Base-by-base conservation (phyloP, 148 eudicot genomes). In the Vaccinium myrtillus region DNA sequence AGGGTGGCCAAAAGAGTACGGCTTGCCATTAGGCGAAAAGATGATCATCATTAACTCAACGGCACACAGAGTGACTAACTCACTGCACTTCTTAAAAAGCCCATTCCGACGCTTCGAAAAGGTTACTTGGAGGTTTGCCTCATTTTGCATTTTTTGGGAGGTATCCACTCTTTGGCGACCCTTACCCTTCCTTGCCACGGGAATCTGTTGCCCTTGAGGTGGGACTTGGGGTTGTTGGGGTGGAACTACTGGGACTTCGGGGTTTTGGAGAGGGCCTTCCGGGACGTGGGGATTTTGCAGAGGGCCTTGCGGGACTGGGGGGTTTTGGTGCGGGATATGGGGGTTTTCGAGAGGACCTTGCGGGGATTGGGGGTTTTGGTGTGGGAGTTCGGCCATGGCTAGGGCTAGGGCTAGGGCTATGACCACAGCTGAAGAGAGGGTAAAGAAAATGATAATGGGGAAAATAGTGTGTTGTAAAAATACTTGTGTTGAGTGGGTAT, bases 11-110 rank as follows among this genome's bases (percentile, higher is more conserved):
- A 86, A 86, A 6, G 86, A 86, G 55, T 46, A 86, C 11, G 58
- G 69, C 61, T 87, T 87, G 1, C 32, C 21, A 0, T 61, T 88
- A 0, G 87, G 90, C 19, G 88, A 90, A 36, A 86, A 84, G 9
- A 87, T 80, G 6, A 90, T 36, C 1, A 87, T 27, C 4, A 78
- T 90, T 5, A 79, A 19, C 14, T 90, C 82, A 1, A 80, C 90
- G 0, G 81, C 91, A 30, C 91, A 88, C 0, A 88, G 82, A 7
- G 87, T 88, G 77, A 81, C 82, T 1, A 90, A 86, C 78, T 90
- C 90, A 73, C 87, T 87, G 4, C 87, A 90, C 81, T 90, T 90
- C 86, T 86, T 90, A 53, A 88, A 86, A 11, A 90, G 77, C 8
- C 91, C 90, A 0, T 50, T 21, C 10, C 88, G 82, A 0, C 91